Conservation (phyloP, 2,329 filamentous ascomycete genomes). For the Alternaria panax region DNA sequence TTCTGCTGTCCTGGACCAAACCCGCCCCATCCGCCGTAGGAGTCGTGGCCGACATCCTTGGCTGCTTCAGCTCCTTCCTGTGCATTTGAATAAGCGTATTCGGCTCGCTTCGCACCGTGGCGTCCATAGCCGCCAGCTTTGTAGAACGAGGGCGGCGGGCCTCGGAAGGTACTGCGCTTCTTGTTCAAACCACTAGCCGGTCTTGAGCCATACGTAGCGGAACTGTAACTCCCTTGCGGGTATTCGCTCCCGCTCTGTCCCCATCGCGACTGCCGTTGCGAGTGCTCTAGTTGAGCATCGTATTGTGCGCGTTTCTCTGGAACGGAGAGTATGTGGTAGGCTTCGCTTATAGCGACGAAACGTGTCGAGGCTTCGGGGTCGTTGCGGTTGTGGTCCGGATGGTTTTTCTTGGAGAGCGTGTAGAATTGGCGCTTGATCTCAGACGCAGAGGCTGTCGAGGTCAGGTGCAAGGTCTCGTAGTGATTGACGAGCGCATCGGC, state of each 20-base stretch:
- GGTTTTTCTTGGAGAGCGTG: conserved; percentile 85
- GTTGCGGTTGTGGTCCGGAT: conserved; percentile 86
- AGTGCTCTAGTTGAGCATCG: conserved; percentile 71
- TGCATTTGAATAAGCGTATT: conserved; percentile 49
- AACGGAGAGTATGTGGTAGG: conserved; percentile 78
- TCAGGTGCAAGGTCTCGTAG: conserved; percentile 83
- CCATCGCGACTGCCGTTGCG: conserved; percentile 36
- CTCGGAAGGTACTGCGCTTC: conserved; percentile 76
- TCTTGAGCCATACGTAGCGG: conserved; percentile 70
- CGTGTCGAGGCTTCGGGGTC: conserved; percentile 75
- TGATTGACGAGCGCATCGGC: conserved; percentile 64
- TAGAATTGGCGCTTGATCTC: conserved; percentile 97
- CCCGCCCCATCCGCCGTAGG: conserved; percentile 53
- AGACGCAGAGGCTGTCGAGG: conserved; percentile 69
- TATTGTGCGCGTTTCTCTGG: conserved; percentile 78
- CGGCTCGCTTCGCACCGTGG: conserved; percentile 65
- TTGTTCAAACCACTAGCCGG: conserved; percentile 82
- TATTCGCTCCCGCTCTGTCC: conserved; percentile 49
- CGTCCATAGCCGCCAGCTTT: conserved; percentile 78
- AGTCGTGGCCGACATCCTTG: conserved; percentile 38
- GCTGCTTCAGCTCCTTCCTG: conserved; percentile 8
- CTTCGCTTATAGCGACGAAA: conserved; percentile 85
- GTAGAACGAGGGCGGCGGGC: conserved; percentile 90
- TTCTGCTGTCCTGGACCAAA: conserved; percentile 67
- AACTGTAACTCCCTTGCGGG: conserved; percentile 63